Evolutionary conservation across 2,329 filamentous ascomycete genomes (phyloP).

Genomic region (Fusarium oligoseptatum): DNA sequence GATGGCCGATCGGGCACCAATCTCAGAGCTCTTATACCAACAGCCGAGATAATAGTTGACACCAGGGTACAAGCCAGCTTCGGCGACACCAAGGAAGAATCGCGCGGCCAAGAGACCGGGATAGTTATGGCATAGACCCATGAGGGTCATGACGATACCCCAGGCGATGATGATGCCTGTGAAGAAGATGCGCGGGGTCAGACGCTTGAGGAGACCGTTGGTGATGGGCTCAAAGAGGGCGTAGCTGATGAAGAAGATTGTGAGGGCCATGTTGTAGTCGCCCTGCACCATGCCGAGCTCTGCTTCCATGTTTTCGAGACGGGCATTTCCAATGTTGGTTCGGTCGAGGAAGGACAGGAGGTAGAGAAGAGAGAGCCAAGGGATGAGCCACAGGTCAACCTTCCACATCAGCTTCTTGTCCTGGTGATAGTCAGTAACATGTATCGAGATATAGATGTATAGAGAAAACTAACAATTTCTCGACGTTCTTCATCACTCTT

Average conservation of each 20-base stretch:
- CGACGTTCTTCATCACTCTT: conserved; percentile 72
- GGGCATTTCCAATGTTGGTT: conserved; percentile 65
- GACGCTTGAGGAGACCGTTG: conserved; percentile 74
- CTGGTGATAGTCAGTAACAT: conserved; percentile 8
- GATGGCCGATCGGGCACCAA: conserved; percentile 78
- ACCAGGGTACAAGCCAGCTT: conserved; percentile 75
- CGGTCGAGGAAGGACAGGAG: conserved; percentile 63
- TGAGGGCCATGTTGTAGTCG: conserved; percentile 70
- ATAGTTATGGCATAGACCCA: conserved; percentile 62
- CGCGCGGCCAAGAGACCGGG: conserved; percentile 61
- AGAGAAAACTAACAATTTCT: conserved; percentile 63
- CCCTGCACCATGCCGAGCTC: conserved; percentile 23
- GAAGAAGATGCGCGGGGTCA: conserved; percentile 73
- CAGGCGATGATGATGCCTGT: conserved; percentile 75
- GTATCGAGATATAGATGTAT: neutral
- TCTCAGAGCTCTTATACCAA: conserved; percentile 83
- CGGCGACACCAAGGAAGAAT: conserved; percentile 73
- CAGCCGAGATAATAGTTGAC: conserved; percentile 79
- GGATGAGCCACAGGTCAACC: conserved; percentile 68
- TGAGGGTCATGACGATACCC: conserved; percentile 60
- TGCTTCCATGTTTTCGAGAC: conserved; percentile 39
- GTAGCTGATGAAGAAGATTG: conserved; percentile 79
- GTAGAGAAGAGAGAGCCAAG: conserved; percentile 70
- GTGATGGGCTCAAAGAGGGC: conserved; percentile 73
- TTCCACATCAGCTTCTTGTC: conserved; percentile 68